Percentiles rank a stretch among this genome's conserved stretches.
Evolutionary conservation across 345 rosid species (phyloP).

Genomic region (Heritiera littoralis): DNA sequence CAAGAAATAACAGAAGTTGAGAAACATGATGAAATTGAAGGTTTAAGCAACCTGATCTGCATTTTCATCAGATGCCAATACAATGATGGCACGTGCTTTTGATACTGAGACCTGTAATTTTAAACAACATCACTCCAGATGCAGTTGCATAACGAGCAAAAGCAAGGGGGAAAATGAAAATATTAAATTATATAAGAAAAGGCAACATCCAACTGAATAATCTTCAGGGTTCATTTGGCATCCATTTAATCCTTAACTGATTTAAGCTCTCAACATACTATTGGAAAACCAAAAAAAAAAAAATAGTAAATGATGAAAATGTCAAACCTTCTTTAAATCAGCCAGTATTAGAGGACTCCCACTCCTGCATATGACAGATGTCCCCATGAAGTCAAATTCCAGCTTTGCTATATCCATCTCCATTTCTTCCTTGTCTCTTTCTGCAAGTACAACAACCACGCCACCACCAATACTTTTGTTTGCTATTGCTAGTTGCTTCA

Average conservation of each 20-base stretch:
- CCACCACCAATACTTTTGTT: conserved; percentile 93
- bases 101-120: conserved; percentile 75
- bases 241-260: not conserved
- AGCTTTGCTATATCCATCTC: conserved; percentile 82
- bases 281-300: not conserved
- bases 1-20: conserved; percentile 11
- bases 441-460: conserved; percentile 82
- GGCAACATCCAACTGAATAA: not conserved
- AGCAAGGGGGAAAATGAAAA: not conserved
- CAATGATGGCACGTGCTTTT: conserved; percentile 82
- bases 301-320: not conserved
- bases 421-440: conserved; percentile 95
- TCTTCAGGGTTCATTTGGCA: not conserved
- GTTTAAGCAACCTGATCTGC: conserved; percentile 78
- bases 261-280: not conserved
- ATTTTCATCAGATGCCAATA: conserved; percentile 84
- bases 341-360: conserved; percentile 91
- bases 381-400: conserved; percentile 92
- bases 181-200: not conserved
- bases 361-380: conserved; percentile 89
- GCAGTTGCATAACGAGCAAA: not conserved
- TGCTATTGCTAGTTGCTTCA: conserved; percentile 93
- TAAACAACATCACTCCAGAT: conserved; percentile 10
- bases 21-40: conserved; percentile 13
- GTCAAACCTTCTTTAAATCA: conserved; percentile 69